A percentile compares a stretch with the other conserved stretches of the same genome.
These are phyloP conservation scores for Saccharomycopsis oosterbeekiorum DNA, from an alignment of 805 yeast species.

Conservation along the genomic window DNA sequence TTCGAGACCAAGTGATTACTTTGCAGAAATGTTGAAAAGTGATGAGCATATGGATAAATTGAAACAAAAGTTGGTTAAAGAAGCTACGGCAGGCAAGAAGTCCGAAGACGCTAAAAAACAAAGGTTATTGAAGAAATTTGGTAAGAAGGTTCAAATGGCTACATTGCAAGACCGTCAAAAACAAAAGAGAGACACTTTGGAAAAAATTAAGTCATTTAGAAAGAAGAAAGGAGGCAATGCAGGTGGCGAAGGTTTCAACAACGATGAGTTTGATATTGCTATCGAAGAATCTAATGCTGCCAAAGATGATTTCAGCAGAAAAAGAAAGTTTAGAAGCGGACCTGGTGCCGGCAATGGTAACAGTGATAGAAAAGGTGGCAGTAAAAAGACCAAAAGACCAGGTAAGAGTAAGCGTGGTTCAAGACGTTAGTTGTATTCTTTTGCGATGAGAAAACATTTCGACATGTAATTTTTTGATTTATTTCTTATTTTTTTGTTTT, in stretches of 20 bases:
- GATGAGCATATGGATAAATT: constrained; percentile 97
- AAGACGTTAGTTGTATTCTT: neutral
- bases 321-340: constrained; percentile 6
- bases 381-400: constrained; percentile 16
- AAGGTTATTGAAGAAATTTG: constrained; percentile 90
- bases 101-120: constrained; percentile 87
- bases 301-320: constrained; percentile 30
- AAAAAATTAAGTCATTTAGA: constrained; percentile 83
- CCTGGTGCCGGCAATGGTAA: neutral
- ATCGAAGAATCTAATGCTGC: constrained; percentile 81
- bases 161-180: constrained; percentile 88
- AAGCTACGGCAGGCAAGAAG: constrained; percentile 39
- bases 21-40: constrained; percentile 97
- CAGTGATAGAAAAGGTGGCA: constrained; percentile 4
- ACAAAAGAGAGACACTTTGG: constrained; percentile 84
- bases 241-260: constrained; percentile 27
- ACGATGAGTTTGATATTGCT: constrained; percentile 71
- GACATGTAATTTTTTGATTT: neutral
- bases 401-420: constrained; percentile 17
- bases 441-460: neutral
- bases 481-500: neutral
- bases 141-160: constrained; percentile 92
- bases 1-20: constrained; percentile 87
- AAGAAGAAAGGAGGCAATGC: constrained; percentile 65
- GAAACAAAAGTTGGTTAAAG: constrained; percentile 69